Evolutionary conservation across 106 monocot species (phyloP).

Genomic region (Dendrobium catenatum): DNA sequence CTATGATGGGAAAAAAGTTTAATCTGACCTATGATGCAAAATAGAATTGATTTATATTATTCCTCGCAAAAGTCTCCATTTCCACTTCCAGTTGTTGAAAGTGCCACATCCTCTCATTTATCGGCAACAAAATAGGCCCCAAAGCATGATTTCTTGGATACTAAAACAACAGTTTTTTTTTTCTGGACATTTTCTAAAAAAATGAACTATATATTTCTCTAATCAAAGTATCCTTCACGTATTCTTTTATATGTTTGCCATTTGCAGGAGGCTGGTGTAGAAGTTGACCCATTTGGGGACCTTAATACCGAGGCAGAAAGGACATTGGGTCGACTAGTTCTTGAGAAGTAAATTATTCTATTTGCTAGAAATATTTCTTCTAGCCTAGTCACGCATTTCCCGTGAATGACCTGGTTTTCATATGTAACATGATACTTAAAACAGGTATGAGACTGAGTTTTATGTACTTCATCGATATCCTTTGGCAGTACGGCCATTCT

Average conservation of each 20-base stretch:
- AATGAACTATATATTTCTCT: not conserved
- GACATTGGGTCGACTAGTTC: conserved; percentile 84
- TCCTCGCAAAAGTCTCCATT: no score
- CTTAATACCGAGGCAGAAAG: conserved; percentile 88
- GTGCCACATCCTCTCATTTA: not conserved
- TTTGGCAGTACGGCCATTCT: conserved; percentile 87
- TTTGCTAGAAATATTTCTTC: conserved; percentile 1
- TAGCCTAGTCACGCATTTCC: not conserved
- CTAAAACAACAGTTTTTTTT: not conserved
- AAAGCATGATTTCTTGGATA: not conserved
- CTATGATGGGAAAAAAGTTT: no score
- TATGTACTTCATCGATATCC: conserved; percentile 88
- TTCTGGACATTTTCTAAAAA: not conserved
- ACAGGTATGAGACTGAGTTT: conserved; percentile 87
- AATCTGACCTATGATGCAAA: no score
- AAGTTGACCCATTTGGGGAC: conserved; percentile 86
- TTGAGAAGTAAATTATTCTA: conserved; percentile 53
- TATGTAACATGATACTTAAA: conserved; percentile 4
- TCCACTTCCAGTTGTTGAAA: no score
- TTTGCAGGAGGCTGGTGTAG: conserved; percentile 72
- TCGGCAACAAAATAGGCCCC: not conserved
- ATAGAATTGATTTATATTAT: no score
- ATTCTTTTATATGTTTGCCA: not conserved
- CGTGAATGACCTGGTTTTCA: not conserved
- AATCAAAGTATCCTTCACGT: not conserved